Evolutionary conservation across 148 eudicot species (phyloP).

Genomic region (Vaccinium macrocarpon): DNA sequence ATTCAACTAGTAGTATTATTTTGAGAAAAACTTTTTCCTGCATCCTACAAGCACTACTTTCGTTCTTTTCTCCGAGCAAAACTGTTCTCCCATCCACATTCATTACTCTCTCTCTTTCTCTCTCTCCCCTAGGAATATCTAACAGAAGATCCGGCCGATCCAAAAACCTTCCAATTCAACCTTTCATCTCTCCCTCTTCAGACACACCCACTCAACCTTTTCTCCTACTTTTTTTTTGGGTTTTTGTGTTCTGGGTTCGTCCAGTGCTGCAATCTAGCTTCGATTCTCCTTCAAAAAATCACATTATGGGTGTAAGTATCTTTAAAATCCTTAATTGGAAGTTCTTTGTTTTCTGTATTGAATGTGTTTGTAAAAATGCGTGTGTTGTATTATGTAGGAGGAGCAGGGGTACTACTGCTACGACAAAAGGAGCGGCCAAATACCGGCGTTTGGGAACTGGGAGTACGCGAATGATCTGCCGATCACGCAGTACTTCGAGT

Average conservation of each 20-base stretch:
- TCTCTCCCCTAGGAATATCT: background rate
- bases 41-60: too few relatives aligned
- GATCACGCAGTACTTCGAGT: slow-evolving; percentile 14
- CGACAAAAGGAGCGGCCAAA: background rate
- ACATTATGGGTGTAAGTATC: background rate
- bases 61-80: background rate
- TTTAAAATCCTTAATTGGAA: background rate
- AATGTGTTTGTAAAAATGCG: background rate
- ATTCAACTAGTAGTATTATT: too few relatives aligned
- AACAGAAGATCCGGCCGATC: background rate
- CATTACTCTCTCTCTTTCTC: background rate
- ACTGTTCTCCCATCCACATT: background rate
- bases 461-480: slow-evolving; percentile 6
- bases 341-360: background rate
- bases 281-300: background rate
- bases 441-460: slow-evolving; percentile 14
- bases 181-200: background rate
- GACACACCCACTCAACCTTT: background rate
- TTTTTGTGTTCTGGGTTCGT: background rate
- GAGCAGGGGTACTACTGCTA: background rate
- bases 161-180: background rate
- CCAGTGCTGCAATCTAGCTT: background rate
- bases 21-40: too few relatives aligned
- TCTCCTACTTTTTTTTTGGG: background rate
- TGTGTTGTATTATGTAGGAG: background rate